Conservation (phyloP, 2,329 filamentous ascomycete species). For the Stagonosporopsis vannaccii region DNA sequence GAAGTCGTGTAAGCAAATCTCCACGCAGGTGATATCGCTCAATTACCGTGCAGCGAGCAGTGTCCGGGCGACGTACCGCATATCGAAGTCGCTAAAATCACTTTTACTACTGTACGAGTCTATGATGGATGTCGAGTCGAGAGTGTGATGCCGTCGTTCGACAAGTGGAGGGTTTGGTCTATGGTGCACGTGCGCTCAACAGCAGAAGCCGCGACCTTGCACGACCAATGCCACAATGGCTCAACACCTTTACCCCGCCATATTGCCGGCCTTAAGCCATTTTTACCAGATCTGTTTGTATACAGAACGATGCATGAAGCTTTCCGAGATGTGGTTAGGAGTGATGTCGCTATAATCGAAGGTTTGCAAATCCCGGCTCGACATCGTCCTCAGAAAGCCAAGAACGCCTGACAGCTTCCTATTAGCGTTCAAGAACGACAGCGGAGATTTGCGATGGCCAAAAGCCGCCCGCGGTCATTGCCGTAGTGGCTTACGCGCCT, state of each 20-base stretch:
- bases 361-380: neutral
- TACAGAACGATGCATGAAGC: neutral
- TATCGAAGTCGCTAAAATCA: neutral
- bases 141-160: neutral
- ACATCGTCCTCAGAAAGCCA: neutral
- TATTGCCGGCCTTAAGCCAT: neutral
- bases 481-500: slow-evolving; percentile 13
- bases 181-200: slow-evolving; percentile 1
- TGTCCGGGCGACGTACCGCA: neutral
- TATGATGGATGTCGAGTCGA: neutral
- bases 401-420: slow-evolving; percentile 12
- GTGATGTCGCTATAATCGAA: neutral
- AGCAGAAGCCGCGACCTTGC: slow-evolving; percentile 1
- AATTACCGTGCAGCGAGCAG: slow-evolving; percentile 3
- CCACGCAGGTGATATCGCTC: slow-evolving; percentile 5
- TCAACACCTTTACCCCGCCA: neutral
- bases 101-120: neutral
- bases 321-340: neutral
- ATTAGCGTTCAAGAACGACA: neutral
- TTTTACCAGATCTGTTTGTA: neutral
- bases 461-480: slow-evolving; percentile 3
- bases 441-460: slow-evolving; percentile 13
- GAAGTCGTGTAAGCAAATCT: slow-evolving; percentile 2
- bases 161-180: neutral
- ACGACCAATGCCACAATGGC: neutral